Evolutionary conservation across 1,284 basidiomycete species (phyloP), one percentile per base, ranked within the genome.

Genomic region (Cryptococcus wingfieldii): DNA sequence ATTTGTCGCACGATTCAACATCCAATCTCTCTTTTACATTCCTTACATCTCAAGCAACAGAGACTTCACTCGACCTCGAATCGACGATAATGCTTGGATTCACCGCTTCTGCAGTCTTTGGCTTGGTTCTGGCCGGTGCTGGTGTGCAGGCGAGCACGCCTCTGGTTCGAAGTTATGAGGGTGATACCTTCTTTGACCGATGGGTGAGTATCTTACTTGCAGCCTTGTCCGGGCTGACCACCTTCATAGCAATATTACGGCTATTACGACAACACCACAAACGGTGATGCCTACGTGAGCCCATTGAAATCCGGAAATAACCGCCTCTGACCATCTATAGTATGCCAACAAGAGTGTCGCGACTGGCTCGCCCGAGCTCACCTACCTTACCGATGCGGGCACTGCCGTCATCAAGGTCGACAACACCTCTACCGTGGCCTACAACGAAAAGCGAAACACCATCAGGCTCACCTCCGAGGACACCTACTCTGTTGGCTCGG

Each of bases 361-460:
- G 2, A 69, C 53, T 75, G 41, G 76, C 80, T 34, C 72, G 78
- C 53, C 75, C 16, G 44, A 81, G 50, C 82, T 89, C 31, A 83
- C 86, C 1, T 87, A 81, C 66, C 81, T 87, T 47, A 83, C 85
- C 54, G 79, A 83, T 61, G 66, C 82, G 0, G 78, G 80, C 6
- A 85, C 84, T 57, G 86, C 86, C 2, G 83, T 89, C 67, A 85
- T 89, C 69, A 63, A 63, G 56, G 70, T 72, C 41, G 69, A 70
- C 60, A 71, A 71, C 58, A 64, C 64, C 16, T 64, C 64, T 5
- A 61, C 56, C 38, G 67, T 69, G n/a, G 56, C 59, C 6, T 85
- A 79, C 64, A 83, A 84, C 60, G 68, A 86, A 47, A 88, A 88
- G 67, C 81, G 88, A 53, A 84, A 88, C 64, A 83, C 84, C 1